Conservation (phyloP, 495 filamentous ascomycete genomes). For the Penicillium subrubescens region DNA sequence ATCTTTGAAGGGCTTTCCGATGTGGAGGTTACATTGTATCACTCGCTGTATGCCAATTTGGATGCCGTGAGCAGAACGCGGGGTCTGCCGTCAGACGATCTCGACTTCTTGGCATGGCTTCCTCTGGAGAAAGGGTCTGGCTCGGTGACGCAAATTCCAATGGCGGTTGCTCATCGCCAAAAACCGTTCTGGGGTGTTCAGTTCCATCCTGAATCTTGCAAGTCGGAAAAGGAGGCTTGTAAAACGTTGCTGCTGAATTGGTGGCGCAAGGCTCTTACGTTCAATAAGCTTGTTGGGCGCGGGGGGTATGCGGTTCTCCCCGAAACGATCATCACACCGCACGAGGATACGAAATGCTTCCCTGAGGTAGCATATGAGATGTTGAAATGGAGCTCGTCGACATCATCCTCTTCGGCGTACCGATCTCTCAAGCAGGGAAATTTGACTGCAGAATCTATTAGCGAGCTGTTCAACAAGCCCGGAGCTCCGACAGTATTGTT, state of each 20-base stretch:
- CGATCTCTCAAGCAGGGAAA: slow-evolving; percentile 25
- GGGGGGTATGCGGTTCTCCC: slow-evolving; percentile 30
- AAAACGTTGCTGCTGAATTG: slow-evolving; percentile 71
- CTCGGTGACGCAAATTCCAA: slow-evolving; percentile 57
- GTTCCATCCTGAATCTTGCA: slow-evolving; percentile 94
- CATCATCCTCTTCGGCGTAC: slow-evolving; percentile 29
- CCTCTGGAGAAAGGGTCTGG: slow-evolving; percentile 21
- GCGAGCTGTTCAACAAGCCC: slow-evolving; percentile 39
- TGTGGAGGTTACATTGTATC: slow-evolving; percentile 80
- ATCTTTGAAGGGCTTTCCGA: slow-evolving; percentile 58
- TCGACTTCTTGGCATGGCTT: slow-evolving; percentile 45
- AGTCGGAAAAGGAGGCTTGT: slow-evolving; percentile 69
- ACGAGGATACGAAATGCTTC: slow-evolving; percentile 25
- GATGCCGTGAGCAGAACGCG: slow-evolving; percentile 19
- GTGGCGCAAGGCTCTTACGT: slow-evolving; percentile 56
- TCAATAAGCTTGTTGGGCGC: slow-evolving; percentile 42
- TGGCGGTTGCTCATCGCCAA: slow-evolving; percentile 68
- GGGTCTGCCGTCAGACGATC: slow-evolving; percentile 9
- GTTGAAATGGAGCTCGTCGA: slow-evolving; percentile 40
- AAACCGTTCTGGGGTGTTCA: slow-evolving; percentile 92
- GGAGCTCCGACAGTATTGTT: slow-evolving; percentile 44
- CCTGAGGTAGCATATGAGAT: slow-evolving; percentile 38
- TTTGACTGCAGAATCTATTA: slow-evolving; percentile 37
- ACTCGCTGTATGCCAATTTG: slow-evolving; percentile 72
- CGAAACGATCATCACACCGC: slow-evolving; percentile 27